A percentile compares a stretch with the other conserved stretches of the same genome.
Evolutionary conservation across 352 stramenopile genomes (phyloP).

Genomic region (Globisporangium solare): DNA sequence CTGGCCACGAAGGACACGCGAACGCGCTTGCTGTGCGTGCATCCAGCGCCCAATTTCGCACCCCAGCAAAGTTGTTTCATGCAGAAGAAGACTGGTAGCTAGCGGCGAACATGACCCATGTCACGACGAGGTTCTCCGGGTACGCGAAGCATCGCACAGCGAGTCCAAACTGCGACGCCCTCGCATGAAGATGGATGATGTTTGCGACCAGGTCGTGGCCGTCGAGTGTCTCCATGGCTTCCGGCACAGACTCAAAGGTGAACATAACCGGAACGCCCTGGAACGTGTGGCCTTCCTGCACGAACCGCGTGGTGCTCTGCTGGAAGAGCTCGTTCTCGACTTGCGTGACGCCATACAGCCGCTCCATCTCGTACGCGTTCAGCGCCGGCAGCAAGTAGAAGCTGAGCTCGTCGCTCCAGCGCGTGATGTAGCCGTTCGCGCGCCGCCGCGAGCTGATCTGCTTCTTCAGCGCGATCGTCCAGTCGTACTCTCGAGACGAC

Average conservation of each 20-base stretch:
- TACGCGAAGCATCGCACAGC: conserved; percentile 79
- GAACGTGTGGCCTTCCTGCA: conserved; percentile 81
- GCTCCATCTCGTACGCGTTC: conserved; percentile 84
- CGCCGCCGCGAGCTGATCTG: conserved; percentile 39
- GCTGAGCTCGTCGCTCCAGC: conserved; percentile 71
- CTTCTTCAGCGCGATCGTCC: conserved; percentile 31
- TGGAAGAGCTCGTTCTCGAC: conserved; percentile 83
- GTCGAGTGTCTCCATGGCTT: conserved; percentile 42
- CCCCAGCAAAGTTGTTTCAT: neutral
- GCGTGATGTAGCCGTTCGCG: conserved; percentile 46
- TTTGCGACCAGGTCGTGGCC: conserved; percentile 42
- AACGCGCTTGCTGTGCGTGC: no score
- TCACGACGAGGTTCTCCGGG: conserved; percentile 52
- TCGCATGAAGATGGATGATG: conserved; percentile 60
- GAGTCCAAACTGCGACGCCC: conserved; percentile 60
- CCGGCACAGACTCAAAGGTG: conserved; percentile 18
- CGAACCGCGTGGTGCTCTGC: conserved; percentile 70
- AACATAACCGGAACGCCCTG: conserved; percentile 81
- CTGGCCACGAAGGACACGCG: no score
- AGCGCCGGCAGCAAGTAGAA: conserved; percentile 84
- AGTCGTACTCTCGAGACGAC: conserved; percentile 42
- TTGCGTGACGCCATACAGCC: conserved; percentile 53
- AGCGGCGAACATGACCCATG: conserved; percentile 84
- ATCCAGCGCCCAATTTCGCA: no score
- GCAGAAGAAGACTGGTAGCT: conserved; percentile 45